A percentile compares a stretch with the other conserved stretches of the same genome.
Evolutionary conservation across 106 monocot species (phyloP).

Genomic region (Xerophyta viscosa): DNA sequence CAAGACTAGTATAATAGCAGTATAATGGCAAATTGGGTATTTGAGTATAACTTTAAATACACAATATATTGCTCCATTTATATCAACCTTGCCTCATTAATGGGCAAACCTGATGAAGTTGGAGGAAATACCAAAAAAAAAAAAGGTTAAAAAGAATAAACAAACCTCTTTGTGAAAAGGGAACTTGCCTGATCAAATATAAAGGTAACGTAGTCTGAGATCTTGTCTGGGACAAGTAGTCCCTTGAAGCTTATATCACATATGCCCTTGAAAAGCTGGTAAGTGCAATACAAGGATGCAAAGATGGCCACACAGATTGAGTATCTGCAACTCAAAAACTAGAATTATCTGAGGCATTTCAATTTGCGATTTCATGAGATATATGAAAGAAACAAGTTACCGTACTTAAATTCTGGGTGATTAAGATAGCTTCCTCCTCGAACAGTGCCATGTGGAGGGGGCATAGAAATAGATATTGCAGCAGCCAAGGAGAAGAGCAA

Average conservation of each 20-base stretch:
- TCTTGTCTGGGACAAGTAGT: background rate
- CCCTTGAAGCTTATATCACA: background rate
- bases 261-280: background rate
- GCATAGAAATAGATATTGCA: background rate
- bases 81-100: too few relatives aligned
- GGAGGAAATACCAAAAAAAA: too few relatives aligned
- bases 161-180: too few relatives aligned
- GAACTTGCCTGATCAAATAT: background rate
- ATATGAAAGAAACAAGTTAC: background rate
- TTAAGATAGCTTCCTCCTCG: background rate
- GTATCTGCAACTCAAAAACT: background rate
- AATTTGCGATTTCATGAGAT: background rate
- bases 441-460: background rate
- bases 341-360: background rate
- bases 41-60: too few relatives aligned
- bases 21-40: too few relatives aligned
- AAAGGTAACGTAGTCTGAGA: constrained; percentile 1
- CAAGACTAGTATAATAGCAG: too few relatives aligned
- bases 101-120: too few relatives aligned
- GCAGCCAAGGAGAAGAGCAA: background rate
- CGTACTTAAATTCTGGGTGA: background rate
- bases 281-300: background rate
- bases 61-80: too few relatives aligned
- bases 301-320: background rate
- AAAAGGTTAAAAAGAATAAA: too few relatives aligned